Base-by-base conservation (phyloP, 805 yeast species). In the Cyberlindnera mycetangii region DNA sequence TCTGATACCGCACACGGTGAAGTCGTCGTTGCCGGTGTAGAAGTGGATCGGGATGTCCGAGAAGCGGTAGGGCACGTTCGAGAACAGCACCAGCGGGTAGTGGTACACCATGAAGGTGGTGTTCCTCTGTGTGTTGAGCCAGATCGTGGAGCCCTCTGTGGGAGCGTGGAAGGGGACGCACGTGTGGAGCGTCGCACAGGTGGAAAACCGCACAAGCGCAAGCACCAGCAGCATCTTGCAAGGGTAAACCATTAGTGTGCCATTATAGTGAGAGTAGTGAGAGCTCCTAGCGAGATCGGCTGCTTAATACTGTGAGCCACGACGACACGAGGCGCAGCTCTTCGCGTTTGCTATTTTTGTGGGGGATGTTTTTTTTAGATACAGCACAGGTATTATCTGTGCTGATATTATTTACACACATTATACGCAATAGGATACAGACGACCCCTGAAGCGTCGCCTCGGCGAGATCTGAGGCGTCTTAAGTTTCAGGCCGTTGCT, bases 1-100 rank as follows among this genome's bases (percentile, higher is more conserved):
- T 2, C 14, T 32, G 16, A 45, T 3, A 3, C 52, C 52, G 30
- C 52, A 49, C 9, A 49, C 52, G 1, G 49, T 49, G 39, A 49
- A 49, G 24, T 42, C 45, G 7, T 42, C 43, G 4, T 33, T 38
- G 21, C 30, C 35, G 3, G 49, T 11, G 25, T 49, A 49, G 37
- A 24, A 45, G 27, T 49, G 52, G 18, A 45, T 42, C 14, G 46
- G 49, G 15, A 19, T 15, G 21, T 49, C 52, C 27, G 12, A 20
- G 15, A 45, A 24, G 1, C 20, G 8, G 22, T 9, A 42, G 14
- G 52, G 52, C 3, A 42, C 41, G 24, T 48, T 48, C 15, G 47
- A 30, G 28, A 22, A 5, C 11, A 48, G 38, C 4, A 28, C 32
- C 30, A 48, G 31, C 4, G 44, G 47, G 4, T 33, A 32, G 32